Percentiles rank a stretch among this genome's conserved stretches.
Conservation (phyloP, 2,329 filamentous ascomycete genomes). For the Sphaerulina musiva region DNA sequence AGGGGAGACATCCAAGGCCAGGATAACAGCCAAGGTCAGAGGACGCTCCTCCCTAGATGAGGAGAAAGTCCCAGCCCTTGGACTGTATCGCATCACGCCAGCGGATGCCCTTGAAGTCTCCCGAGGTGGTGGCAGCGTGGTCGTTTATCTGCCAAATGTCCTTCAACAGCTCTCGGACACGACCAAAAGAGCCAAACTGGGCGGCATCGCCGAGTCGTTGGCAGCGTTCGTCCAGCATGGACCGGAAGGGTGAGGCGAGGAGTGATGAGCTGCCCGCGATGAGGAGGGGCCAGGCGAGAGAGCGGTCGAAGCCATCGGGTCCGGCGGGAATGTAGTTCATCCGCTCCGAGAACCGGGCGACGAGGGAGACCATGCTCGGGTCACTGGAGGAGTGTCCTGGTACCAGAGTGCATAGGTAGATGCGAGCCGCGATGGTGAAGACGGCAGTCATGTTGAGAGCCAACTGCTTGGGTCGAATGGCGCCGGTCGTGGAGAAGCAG, state of each 20-base stretch:
- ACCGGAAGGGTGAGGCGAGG: slow-evolving; percentile 66
- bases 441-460: slow-evolving; percentile 82
- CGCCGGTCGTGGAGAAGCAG: slow-evolving; percentile 57
- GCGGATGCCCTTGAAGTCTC: slow-evolving; percentile 63
- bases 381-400: slow-evolving; percentile 77
- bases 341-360: slow-evolving; percentile 68
- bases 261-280: slow-evolving; percentile 75
- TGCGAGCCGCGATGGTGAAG: slow-evolving; percentile 85
- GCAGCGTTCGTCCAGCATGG: slow-evolving; percentile 69
- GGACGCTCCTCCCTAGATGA: slow-evolving; percentile 57
- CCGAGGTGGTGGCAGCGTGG: slow-evolving; percentile 47
- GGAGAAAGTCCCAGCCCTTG: slow-evolving; percentile 86
- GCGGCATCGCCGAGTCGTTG: slow-evolving; percentile 68
- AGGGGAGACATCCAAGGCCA: slow-evolving; percentile 22
- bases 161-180: slow-evolving; percentile 67
- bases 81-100: slow-evolving; percentile 91
- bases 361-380: slow-evolving; percentile 65
- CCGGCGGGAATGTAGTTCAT: slow-evolving; percentile 80
- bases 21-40: slow-evolving; percentile 22
- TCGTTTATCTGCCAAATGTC: slow-evolving; percentile 78
- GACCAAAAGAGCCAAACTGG: slow-evolving; percentile 76
- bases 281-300: slow-evolving; percentile 87
- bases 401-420: slow-evolving; percentile 94
- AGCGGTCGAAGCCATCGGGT: slow-evolving; percentile 76
- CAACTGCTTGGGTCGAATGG: slow-evolving; percentile 74